A percentile compares a stretch with the other conserved stretches of the same genome.
These are phyloP conservation scores for Ceratocystis harringtonii DNA, from an alignment of 2,329 filamentous ascomycete genomes.

Conservation along the genomic window DNA sequence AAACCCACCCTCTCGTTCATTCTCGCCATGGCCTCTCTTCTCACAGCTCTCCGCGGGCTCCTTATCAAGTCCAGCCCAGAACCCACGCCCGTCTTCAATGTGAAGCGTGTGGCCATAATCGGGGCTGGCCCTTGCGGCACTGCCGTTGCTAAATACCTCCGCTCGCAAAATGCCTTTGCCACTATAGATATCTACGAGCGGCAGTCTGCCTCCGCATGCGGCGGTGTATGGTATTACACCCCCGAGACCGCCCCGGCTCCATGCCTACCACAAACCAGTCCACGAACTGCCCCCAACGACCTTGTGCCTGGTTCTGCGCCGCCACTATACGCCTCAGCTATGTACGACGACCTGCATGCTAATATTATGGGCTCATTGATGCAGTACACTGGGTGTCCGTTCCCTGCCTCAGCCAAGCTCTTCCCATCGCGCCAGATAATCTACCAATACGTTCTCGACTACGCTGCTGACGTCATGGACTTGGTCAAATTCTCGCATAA, in stretches of 20 bases:
- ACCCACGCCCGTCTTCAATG: conserved; percentile 27
- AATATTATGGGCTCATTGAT: conserved; percentile 77
- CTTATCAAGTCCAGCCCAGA: background rate
- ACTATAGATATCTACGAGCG: conserved; percentile 71
- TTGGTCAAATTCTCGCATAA: conserved; percentile 56
- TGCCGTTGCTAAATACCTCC: conserved; percentile 64
- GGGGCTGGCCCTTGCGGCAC: conserved; percentile 72
- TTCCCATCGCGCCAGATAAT: conserved; percentile 63
- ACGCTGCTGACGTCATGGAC: conserved; percentile 50
- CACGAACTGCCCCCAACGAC: conserved; percentile 47
- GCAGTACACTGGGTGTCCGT: conserved; percentile 58
- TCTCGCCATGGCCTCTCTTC: conserved; percentile 4
- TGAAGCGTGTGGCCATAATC: conserved; percentile 57
- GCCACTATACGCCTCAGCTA: conserved; percentile 60
- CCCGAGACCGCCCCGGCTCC: conserved; percentile 32
- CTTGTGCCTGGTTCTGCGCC: conserved; percentile 22
- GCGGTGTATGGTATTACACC: conserved; percentile 78
- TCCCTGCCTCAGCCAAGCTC: conserved; percentile 48
- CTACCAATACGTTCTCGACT: conserved; percentile 56
- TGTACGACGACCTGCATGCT: conserved; percentile 71
- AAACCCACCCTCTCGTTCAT: background rate
- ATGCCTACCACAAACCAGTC: conserved; percentile 53
- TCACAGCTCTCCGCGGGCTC: background rate
- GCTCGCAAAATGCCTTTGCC: conserved; percentile 51
- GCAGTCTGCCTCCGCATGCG: conserved; percentile 43